Conservation (phyloP, 257 asterid species). For the Jasminum sambac region DNA sequence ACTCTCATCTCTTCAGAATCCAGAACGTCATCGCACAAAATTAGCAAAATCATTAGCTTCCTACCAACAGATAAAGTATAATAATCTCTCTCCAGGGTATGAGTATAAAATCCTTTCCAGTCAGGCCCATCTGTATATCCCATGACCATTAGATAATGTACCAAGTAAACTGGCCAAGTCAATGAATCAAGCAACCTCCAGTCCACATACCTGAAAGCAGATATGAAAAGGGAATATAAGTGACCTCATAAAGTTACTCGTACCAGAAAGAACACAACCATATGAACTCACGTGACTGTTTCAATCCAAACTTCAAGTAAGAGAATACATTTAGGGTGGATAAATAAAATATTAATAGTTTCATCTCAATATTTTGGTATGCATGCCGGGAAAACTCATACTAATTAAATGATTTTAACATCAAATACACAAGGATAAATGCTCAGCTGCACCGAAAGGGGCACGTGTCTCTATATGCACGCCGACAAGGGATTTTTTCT, state of each 20-base stretch:
- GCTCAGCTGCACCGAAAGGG: too few relatives aligned
- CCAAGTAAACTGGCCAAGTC: slow-evolving; percentile 80
- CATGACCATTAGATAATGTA: slow-evolving; percentile 60
- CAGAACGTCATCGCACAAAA: slow-evolving; percentile 70
- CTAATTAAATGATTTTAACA: background rate
- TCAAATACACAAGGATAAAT: background rate
- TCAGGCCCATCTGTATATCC: slow-evolving; percentile 52
- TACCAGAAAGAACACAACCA: slow-evolving; percentile 15
- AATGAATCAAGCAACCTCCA: slow-evolving; percentile 85
- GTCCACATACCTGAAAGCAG: slow-evolving; percentile 57
- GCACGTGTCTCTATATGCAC: too few relatives aligned
- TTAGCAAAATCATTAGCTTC: slow-evolving; percentile 67
- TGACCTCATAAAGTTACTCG: background rate
- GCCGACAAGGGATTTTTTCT: too few relatives aligned
- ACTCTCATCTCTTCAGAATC: slow-evolving; percentile 73
- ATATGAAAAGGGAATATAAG: slow-evolving; percentile 11
- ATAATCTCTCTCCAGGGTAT: slow-evolving; percentile 68
- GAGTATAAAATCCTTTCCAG: slow-evolving; percentile 66
- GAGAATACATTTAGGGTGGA: slow-evolving; percentile 6
- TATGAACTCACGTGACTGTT: background rate
- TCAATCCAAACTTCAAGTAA: slow-evolving; percentile 1
- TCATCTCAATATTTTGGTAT: slow-evolving; percentile 8
- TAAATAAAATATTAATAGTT: background rate
- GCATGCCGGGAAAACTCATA: background rate
- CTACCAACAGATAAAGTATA: slow-evolving; percentile 62